phyloP scores from a whole-genome alignment of 306 rosid species.

The Styphnolobium japonicum region DNA sequence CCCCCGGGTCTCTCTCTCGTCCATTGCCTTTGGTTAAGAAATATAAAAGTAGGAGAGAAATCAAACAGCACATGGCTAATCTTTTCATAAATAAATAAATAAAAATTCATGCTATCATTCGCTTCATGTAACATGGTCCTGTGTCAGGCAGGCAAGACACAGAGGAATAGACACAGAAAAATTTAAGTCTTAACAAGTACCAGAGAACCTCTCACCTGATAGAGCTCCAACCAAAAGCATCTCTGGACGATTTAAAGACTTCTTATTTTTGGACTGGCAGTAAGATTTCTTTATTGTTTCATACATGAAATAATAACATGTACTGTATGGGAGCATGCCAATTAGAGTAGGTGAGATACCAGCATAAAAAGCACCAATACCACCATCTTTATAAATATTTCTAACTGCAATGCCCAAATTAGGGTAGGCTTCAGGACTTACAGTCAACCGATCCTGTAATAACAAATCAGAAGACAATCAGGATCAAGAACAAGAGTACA shows the following conservation, averaged over 20 bases:
- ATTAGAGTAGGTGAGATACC: constrained; percentile 85
- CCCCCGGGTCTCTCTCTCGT: too few species aligned
- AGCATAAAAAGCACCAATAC: constrained; percentile 81
- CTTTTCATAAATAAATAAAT: not conserved
- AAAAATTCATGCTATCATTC: not conserved
- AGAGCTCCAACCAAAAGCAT: constrained; percentile 89
- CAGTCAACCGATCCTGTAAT: constrained; percentile 82
- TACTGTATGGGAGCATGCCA: constrained; percentile 99
- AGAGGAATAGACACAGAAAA: not conserved
- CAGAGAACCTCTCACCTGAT: constrained; percentile 56
- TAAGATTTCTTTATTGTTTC: constrained; percentile 81
- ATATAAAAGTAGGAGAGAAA: not conserved
- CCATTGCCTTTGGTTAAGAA: not conserved
- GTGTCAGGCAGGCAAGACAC: not conserved
- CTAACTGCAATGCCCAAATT: constrained; percentile 67
- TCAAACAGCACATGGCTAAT: not conserved
- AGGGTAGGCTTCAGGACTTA: constrained; percentile 88
- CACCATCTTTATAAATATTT: constrained; percentile 85
- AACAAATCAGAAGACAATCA: constrained; percentile 33
- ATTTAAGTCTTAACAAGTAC: not conserved
- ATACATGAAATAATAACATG: constrained; percentile 94
- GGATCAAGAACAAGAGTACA: not conserved
- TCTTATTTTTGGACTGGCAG: constrained; percentile 66
- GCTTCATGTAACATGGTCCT: not conserved
- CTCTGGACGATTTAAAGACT: constrained; percentile 77